phyloP scores from a whole-genome alignment of 148 eudicot species.

The Talinum fruticosum region DNA sequence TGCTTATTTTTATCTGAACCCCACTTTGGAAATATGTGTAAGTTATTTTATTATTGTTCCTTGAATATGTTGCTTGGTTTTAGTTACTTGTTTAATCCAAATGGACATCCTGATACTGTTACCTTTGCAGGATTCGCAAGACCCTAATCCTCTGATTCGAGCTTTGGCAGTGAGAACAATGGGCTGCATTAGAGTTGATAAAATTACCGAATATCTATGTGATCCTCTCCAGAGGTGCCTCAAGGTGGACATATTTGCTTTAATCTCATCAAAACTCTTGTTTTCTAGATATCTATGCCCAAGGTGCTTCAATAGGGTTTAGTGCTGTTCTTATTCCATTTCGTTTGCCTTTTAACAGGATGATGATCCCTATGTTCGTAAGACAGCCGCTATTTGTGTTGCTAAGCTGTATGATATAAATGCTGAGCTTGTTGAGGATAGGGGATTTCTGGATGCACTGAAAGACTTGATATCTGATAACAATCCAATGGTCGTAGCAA shows the following conservation, averaged over 20 bases:
- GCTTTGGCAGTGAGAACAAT: slow-evolving; percentile 98
- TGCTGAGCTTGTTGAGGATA: slow-evolving; percentile 98
- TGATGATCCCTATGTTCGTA: slow-evolving; percentile 99
- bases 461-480: slow-evolving; percentile 98
- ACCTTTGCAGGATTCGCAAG: slow-evolving; percentile 88
- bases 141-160: slow-evolving; percentile 93
- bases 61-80: background rate
- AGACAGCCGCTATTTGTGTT: slow-evolving; percentile 99
- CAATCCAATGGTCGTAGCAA: slow-evolving; percentile 99
- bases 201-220: slow-evolving; percentile 94
- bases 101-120: background rate
- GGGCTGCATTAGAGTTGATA: slow-evolving; percentile 99
- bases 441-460: slow-evolving; percentile 92
- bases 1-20: background rate
- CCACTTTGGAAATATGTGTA: background rate
- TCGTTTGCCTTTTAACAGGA: slow-evolving; percentile 47
- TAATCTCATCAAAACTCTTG: slow-evolving; percentile 8
- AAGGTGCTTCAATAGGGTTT: background rate
- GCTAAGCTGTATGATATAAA: slow-evolving; percentile 97
- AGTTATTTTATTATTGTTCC: background rate
- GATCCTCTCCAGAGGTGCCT: slow-evolving; percentile 99
- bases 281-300: slow-evolving; percentile 5
- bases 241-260: slow-evolving; percentile 51
- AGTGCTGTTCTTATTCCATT: background rate
- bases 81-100: slow-evolving; percentile 5